Evolutionary conservation across 257 asterid species (phyloP).

Genomic region (Handroanthus guayacan): DNA sequence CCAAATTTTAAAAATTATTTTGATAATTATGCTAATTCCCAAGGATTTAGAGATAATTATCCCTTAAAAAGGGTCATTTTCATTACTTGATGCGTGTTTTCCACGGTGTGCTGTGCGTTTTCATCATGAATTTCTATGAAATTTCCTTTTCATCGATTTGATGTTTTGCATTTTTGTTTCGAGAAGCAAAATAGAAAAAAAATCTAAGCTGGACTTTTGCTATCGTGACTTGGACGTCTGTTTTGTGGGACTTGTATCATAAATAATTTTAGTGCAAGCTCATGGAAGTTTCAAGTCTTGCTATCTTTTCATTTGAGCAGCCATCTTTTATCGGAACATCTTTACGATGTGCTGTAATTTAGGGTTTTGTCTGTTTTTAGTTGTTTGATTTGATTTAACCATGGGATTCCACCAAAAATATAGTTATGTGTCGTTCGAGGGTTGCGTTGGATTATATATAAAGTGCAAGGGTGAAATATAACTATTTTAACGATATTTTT

Average conservation of each 20-base stretch:
- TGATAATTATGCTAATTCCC: no score
- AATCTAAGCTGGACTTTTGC: slow-evolving; percentile 16
- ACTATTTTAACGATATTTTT: no score
- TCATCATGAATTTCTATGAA: slow-evolving; percentile 25
- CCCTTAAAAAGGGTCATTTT: not conserved
- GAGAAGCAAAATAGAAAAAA: not conserved
- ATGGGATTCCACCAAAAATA: no score
- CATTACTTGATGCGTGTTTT: not conserved
- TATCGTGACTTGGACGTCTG: slow-evolving; percentile 22
- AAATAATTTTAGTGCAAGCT: slow-evolving; percentile 22
- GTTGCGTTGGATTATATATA: no score
- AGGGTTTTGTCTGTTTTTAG: not conserved
- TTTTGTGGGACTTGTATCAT: slow-evolving; percentile 35
- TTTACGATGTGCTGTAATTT: not conserved
- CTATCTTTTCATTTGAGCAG: not conserved
- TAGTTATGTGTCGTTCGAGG: no score
- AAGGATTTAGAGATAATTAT: no score
- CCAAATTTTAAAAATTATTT: no score
- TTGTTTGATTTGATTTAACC: no score
- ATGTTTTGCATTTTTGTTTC: not conserved
- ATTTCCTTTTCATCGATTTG: slow-evolving; percentile 17
- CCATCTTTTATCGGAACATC: not conserved
- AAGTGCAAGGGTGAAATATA: no score
- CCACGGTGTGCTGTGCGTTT: not conserved
- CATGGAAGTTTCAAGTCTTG: slow-evolving; percentile 35